These are phyloP conservation scores for Senna tora DNA, from an alignment of 306 rosid species.

Conservation along the genomic window DNA sequence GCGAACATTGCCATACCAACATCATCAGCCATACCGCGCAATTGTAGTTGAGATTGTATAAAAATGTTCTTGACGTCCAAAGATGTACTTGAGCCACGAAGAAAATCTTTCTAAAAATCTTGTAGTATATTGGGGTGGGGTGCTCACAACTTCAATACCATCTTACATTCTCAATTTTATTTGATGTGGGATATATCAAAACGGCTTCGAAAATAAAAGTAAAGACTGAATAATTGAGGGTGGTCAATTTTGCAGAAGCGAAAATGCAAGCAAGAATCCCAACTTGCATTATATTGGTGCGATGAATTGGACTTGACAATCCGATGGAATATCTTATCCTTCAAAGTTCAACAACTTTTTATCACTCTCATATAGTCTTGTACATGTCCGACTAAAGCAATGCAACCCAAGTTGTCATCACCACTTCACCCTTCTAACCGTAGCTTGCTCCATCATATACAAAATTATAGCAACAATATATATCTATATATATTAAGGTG, in stretches of 20 bases:
- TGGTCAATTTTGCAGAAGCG: background rate
- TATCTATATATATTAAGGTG: no score
- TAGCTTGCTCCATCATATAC: constrained; percentile 45
- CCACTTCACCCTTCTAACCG: constrained; percentile 39
- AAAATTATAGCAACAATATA: constrained; percentile 29
- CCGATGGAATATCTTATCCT: constrained; percentile 56
- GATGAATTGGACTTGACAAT: constrained; percentile 44
- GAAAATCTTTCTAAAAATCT: no score
- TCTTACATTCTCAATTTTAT: no score
- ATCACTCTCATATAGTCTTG: constrained; percentile 32
- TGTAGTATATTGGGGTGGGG: no score
- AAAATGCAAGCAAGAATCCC: constrained; percentile 13
- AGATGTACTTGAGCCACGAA: no score
- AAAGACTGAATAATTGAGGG: constrained; percentile 2
- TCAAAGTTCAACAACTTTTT: constrained; percentile 34
- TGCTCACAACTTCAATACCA: no score
- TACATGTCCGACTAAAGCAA: constrained; percentile 42
- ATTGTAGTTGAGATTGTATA: no score
- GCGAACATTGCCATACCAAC: no score
- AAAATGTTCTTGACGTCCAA: no score
- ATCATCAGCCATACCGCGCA: no score
- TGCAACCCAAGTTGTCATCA: constrained; percentile 42
- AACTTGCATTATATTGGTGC: constrained; percentile 31
- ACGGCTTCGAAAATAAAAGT: background rate
- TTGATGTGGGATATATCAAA: no score